phyloP scores from a whole-genome alignment of 106 monocot genomes.

The Phalaenopsis aphrodite region DNA sequence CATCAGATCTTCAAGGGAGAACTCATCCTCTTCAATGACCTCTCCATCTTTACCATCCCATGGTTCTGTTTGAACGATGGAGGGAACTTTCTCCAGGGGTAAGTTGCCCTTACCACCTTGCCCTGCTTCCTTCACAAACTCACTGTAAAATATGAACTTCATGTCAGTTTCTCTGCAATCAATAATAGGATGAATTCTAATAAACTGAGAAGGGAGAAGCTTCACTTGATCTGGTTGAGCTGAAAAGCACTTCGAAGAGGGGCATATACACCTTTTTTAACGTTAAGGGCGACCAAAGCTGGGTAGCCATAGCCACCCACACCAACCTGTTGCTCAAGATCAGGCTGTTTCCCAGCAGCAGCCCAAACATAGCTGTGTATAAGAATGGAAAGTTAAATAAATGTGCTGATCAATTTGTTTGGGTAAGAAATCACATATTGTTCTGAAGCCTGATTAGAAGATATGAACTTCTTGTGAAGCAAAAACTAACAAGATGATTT shows the following conservation, averaged over 20 bases:
- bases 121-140: slow-evolving; percentile 95
- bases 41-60: slow-evolving; percentile 98
- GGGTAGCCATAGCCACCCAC: slow-evolving; percentile 99
- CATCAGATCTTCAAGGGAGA: slow-evolving; percentile 96
- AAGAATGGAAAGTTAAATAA: not conserved
- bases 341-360: slow-evolving; percentile 81
- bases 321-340: slow-evolving; percentile 93
- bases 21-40: slow-evolving; percentile 88
- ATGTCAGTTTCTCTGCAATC: not conserved
- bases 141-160: slow-evolving; percentile 34
- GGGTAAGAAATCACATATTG: too few relatives aligned
- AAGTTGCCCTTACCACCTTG: slow-evolving; percentile 94
- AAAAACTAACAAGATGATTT: too few relatives aligned
- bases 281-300: slow-evolving; percentile 88
- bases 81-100: slow-evolving; percentile 44
- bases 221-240: slow-evolving; percentile 62
- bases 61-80: slow-evolving; percentile 47
- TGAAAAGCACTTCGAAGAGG: slow-evolving; percentile 94
- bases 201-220: not conserved
- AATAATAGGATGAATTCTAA: not conserved
- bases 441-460: too few relatives aligned
- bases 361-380: slow-evolving; percentile 74
- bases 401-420: too few relatives aligned
- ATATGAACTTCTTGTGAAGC: too few relatives aligned
- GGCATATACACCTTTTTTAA: slow-evolving; percentile 82